Evolutionary conservation across 2,329 filamentous ascomycete species (phyloP).

Genomic region (Chrysoporthe deuterocubensis): DNA sequence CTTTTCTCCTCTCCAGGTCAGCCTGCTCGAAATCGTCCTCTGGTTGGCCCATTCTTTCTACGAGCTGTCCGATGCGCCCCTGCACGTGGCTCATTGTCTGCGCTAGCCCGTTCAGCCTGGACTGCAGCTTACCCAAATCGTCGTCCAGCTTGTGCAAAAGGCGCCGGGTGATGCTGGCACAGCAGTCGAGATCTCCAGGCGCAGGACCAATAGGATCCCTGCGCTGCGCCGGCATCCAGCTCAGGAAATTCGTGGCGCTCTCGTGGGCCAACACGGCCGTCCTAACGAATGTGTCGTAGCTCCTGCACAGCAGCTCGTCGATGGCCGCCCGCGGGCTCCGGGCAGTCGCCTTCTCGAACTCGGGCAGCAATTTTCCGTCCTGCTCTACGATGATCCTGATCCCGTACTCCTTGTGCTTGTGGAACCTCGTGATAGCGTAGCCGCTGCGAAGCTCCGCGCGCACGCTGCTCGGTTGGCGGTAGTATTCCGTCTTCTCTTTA

Average conservation of each 20-base stretch:
- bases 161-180: slow-evolving; percentile 28
- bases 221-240: slow-evolving; percentile 34
- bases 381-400: slow-evolving; percentile 37
- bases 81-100: slow-evolving; percentile 8
- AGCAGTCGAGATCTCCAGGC: slow-evolving; percentile 35
- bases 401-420: slow-evolving; percentile 34
- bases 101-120: background rate
- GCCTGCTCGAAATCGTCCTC: background rate
- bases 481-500: too few species aligned
- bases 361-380: slow-evolving; percentile 34
- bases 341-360: slow-evolving; percentile 35
- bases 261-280: slow-evolving; percentile 40
- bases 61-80: background rate
- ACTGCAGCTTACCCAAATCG: slow-evolving; percentile 24
- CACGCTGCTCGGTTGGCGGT: slow-evolving; percentile 28
- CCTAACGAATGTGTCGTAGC: slow-evolving; percentile 39
- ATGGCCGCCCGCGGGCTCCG: slow-evolving; percentile 36
- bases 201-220: slow-evolving; percentile 37
- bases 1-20: background rate
- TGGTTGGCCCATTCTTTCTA: background rate
- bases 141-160: slow-evolving; percentile 34
- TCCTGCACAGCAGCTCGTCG: slow-evolving; percentile 37
- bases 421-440: slow-evolving; percentile 37
- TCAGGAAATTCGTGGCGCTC: slow-evolving; percentile 39
- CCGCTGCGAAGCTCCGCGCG: slow-evolving; percentile 38